Percentiles rank a stretch among this genome's conserved stretches.
Evolutionary conservation across 495 filamentous ascomycete genomes (phyloP).

Genomic region (Aspergillus panamensis): DNA sequence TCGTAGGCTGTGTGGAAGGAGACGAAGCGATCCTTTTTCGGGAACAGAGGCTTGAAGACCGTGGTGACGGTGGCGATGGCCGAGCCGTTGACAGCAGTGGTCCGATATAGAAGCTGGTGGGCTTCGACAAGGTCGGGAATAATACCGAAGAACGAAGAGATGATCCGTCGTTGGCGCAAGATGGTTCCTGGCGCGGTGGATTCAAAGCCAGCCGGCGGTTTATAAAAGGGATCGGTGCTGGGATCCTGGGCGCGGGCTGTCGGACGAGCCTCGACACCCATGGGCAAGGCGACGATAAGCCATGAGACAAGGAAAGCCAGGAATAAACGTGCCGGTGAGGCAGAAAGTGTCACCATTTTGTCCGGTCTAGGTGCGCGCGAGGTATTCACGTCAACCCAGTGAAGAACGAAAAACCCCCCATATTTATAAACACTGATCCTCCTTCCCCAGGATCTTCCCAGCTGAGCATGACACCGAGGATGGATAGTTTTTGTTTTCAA

Average conservation of each 20-base stretch:
- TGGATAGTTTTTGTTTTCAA: background rate
- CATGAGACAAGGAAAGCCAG: background rate
- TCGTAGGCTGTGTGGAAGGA: constrained; percentile 38
- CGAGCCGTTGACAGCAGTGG: constrained; percentile 37
- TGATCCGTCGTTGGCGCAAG: constrained; percentile 26
- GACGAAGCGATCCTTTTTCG: constrained; percentile 32
- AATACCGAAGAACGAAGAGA: constrained; percentile 30
- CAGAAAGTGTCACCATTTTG: too few species aligned
- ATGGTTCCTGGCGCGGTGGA: constrained; percentile 26
- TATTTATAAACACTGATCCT: background rate
- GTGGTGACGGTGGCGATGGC: constrained; percentile 36
- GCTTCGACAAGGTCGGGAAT: constrained; percentile 28
- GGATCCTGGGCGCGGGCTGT: constrained; percentile 13
- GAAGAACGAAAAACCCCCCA: background rate
- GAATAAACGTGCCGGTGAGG: too few species aligned
- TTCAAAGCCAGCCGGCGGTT: constrained; percentile 31
- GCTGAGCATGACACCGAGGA: background rate
- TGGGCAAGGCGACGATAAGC: background rate
- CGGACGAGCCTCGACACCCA: background rate
- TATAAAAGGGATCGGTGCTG: constrained; percentile 33
- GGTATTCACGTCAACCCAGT: background rate
- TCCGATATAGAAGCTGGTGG: constrained; percentile 51
- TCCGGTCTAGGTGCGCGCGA: too few species aligned
- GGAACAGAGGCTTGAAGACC: constrained; percentile 29
- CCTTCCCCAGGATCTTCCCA: background rate